Evolutionary conservation across 2,329 filamentous ascomycete genomes (phyloP).

Genomic region (Colletotrichum eremochloae): DNA sequence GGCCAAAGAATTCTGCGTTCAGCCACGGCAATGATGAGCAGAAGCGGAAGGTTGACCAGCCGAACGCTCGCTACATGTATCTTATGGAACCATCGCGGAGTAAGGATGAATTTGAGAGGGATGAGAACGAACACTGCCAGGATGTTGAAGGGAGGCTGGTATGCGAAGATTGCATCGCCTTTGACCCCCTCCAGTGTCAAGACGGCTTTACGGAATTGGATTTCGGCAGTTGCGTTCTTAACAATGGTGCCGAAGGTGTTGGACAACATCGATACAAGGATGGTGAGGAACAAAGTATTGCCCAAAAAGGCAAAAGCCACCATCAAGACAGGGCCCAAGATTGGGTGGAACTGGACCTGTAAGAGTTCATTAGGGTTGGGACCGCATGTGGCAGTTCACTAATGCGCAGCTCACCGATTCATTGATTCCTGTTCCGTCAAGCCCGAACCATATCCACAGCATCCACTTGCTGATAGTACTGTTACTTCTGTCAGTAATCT

Average conservation of each 20-base stretch:
- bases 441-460: conserved; percentile 93
- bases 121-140: conserved; percentile 80
- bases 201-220: conserved; percentile 85
- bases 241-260: conserved; percentile 87
- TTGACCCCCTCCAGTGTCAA: conserved; percentile 89
- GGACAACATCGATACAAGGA: conserved; percentile 87
- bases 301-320: conserved; percentile 87
- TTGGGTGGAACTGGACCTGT: conserved; percentile 79
- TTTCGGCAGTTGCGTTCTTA: conserved; percentile 82
- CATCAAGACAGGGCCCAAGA: conserved; percentile 86
- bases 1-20: conserved; percentile 79
- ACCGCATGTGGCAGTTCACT: neutral
- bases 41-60: conserved; percentile 79
- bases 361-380: conserved; percentile 35
- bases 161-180: conserved; percentile 85
- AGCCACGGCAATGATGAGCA: conserved; percentile 77
- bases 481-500: conserved; percentile 10
- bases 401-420: conserved; percentile 58
- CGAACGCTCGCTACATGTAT: conserved; percentile 85
- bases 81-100: conserved; percentile 91
- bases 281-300: conserved; percentile 90
- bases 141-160: conserved; percentile 87
- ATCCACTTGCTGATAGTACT: conserved; percentile 88
- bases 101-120: conserved; percentile 82
- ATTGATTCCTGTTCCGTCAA: conserved; percentile 78